These are phyloP conservation scores for Ambrosia hybrid DNA, from an alignment of 140 eudicot species.

Conservation along the genomic window DNA sequence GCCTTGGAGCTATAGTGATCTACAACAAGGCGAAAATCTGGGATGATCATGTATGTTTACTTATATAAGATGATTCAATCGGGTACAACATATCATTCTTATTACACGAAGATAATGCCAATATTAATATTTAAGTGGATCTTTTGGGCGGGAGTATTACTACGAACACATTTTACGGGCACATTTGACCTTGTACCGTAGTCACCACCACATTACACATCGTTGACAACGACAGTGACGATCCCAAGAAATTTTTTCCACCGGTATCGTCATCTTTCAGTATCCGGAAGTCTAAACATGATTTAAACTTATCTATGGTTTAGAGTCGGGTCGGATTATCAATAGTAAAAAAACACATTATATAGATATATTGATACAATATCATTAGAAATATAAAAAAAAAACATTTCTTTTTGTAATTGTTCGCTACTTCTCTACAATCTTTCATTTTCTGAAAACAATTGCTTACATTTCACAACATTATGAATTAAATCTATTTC, in stretches of 20 bases:
- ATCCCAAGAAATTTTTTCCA: not conserved
- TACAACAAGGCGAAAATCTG: no score
- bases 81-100: no score
- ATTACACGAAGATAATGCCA: no score
- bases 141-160: slow-evolving; percentile 41
- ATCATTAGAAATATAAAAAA: not conserved
- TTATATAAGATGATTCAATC: no score
- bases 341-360: not conserved
- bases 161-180: slow-evolving; percentile 66
- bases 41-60: no score
- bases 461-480: not conserved
- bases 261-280: not conserved
- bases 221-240: not conserved
- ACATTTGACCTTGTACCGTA: slow-evolving; percentile 28
- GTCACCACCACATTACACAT: slow-evolving; percentile 28
- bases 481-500: not conserved
- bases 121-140: no score
- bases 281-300: not conserved
- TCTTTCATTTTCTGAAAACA: not conserved
- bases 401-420: not conserved
- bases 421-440: not conserved
- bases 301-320: not conserved
- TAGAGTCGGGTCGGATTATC: not conserved
- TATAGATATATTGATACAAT: not conserved
- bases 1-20: slow-evolving; percentile 5